phyloP scores from a whole-genome alignment of 225 moss, liverwort and hornwort species.

The Antitrichia curtipendula region DNA sequence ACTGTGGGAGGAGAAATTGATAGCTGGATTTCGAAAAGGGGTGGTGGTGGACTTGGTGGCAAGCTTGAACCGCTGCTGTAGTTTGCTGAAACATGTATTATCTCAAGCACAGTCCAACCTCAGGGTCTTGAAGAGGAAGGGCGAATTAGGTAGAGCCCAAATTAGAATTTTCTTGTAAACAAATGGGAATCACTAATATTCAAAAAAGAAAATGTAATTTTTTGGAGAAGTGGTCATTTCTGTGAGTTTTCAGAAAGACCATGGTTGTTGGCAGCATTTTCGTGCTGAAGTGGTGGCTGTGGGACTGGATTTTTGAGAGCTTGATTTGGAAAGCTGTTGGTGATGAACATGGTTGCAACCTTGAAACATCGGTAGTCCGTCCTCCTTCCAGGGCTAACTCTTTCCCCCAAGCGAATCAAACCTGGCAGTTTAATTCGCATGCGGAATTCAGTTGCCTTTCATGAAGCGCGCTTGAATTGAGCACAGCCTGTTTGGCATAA shows the following conservation, averaged over 20 bases:
- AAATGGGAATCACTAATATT: not conserved
- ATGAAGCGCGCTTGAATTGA: not conserved
- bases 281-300: not conserved
- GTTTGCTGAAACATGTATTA: not conserved
- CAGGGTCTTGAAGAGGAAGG: not conserved
- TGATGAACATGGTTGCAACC: not conserved
- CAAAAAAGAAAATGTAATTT: too few species aligned
- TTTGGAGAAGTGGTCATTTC: not conserved
- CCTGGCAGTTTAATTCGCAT: not conserved
- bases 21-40: not conserved
- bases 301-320: not conserved
- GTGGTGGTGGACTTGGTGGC: not conserved
- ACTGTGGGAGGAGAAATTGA: not conserved
- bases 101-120: not conserved
- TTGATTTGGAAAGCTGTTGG: conserved; percentile 4
- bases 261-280: not conserved
- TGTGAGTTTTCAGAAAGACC: not conserved
- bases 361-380: not conserved
- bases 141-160: not conserved
- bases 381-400: not conserved
- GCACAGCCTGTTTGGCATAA: not conserved
- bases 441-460: not conserved
- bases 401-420: not conserved
- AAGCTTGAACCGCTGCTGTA: not conserved
- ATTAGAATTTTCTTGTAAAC: not conserved